Conservation (phyloP, 139 green algal species). For the Choricystis sp. region DNA sequence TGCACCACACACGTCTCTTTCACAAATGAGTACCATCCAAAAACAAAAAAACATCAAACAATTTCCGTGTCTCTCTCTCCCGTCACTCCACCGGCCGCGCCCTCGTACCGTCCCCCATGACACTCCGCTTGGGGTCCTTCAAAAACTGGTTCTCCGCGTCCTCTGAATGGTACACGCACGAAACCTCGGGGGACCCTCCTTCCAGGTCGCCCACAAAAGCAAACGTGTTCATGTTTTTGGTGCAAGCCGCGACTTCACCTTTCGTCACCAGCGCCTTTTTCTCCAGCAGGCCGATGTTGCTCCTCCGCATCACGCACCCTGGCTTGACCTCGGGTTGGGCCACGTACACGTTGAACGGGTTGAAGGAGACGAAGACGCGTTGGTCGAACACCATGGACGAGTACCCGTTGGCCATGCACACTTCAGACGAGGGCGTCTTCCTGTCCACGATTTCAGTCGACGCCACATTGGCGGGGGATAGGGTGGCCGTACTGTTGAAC, state of each 20-base stretch:
- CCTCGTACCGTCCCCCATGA: conserved; percentile 34
- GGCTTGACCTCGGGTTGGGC: conserved; percentile 91
- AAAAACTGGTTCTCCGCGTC: conserved; percentile 83
- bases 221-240: conserved; percentile 98
- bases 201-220: conserved; percentile 93
- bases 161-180: conserved; percentile 95
- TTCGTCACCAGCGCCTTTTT: conserved; percentile 60
- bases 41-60: neutral
- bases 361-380: conserved; percentile 96
- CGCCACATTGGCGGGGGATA: conserved; percentile 72
- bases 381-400: conserved; percentile 97
- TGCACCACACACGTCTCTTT: no score
- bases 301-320: conserved; percentile 82
- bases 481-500: conserved; percentile 54
- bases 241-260: conserved; percentile 70
- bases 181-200: conserved; percentile 62
- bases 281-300: conserved; percentile 88
- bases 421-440: conserved; percentile 80
- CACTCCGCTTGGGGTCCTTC: conserved; percentile 33
- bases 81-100: neutral
- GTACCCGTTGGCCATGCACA: conserved; percentile 94
- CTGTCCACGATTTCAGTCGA: conserved; percentile 87
- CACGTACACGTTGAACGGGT: conserved; percentile 96
- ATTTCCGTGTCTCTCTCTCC: neutral
- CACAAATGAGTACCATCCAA: no score